phyloP scores from a whole-genome alignment of 1,139 yeast genomes.

The Sugiyamaella grinbergsii region DNA sequence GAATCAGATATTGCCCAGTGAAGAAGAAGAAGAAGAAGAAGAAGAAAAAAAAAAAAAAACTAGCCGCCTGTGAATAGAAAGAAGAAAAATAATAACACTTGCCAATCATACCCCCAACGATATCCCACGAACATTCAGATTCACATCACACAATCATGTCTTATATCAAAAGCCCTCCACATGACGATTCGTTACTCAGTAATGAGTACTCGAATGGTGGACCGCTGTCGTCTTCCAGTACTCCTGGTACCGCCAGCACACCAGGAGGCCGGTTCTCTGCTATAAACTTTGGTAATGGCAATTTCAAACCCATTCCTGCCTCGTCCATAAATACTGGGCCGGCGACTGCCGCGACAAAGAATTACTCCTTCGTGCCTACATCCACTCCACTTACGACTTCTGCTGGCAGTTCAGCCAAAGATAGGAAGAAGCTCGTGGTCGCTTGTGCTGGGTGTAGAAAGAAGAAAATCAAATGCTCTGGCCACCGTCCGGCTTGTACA shows the following conservation, averaged over 20 bases:
- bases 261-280: conserved; percentile 12
- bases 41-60: no score
- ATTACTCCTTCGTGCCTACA: conserved; percentile 1
- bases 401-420: conserved; percentile 7
- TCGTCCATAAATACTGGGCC: conserved; percentile 9
- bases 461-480: conserved; percentile 45
- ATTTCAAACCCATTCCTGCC: conserved; percentile 15
- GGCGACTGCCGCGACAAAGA: neutral
- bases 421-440: conserved; percentile 40
- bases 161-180: conserved; percentile 13
- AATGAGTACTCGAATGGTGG: neutral
- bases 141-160: neutral
- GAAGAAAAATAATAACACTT: neutral
- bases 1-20: no score
- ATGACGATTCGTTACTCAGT: conserved; percentile 2
- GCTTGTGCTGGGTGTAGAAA: conserved; percentile 45
- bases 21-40: no score
- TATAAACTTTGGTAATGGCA: conserved; percentile 13
- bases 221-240: neutral
- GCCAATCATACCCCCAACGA: neutral
- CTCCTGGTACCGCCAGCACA: neutral
- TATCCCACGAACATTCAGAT: neutral
- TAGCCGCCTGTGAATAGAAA: no score
- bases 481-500: conserved; percentile 45
- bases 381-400: neutral